Percentiles rank a stretch among this genome's conserved stretches.
phyloP scores from a whole-genome alignment of 2,329 filamentous ascomycete species.

The Amylocarpus encephaloides region DNA sequence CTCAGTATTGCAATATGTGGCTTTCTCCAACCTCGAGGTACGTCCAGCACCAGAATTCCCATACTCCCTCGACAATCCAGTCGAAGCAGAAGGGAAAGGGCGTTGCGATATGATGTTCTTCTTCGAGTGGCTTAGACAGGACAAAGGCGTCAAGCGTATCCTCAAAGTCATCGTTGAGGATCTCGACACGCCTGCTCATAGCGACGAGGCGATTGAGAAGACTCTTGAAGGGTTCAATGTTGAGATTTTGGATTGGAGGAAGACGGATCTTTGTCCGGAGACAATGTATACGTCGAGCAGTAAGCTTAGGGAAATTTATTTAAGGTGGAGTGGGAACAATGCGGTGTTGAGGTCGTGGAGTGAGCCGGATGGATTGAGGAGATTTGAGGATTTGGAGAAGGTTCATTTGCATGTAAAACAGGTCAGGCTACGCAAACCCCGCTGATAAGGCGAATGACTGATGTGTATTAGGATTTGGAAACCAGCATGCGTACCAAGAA shows the following conservation, averaged over 20 bases:
- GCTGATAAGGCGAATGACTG: neutral
- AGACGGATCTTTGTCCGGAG: constrained; percentile 27
- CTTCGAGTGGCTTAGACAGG: constrained; percentile 26
- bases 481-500: too few species aligned
- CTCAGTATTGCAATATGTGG: constrained; percentile 27
- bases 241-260: constrained; percentile 30
- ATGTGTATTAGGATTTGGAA: too few species aligned
- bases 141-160: constrained; percentile 26
- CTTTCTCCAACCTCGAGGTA: too few species aligned
- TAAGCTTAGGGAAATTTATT: constrained; percentile 21
- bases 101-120: constrained; percentile 23
- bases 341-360: constrained; percentile 32
- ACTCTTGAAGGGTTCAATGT: constrained; percentile 24
- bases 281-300: constrained; percentile 19
- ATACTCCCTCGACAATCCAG: constrained; percentile 3
- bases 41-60: too few species aligned
- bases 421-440: constrained; percentile 9
- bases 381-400: constrained; percentile 21
- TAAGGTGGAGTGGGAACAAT: constrained; percentile 33
- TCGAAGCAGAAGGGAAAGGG: constrained; percentile 9
- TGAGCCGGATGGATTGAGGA: constrained; percentile 24
- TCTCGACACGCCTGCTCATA: constrained; percentile 19
- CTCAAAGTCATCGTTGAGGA: constrained; percentile 29
- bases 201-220: constrained; percentile 29
- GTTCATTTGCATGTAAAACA: constrained; percentile 24